These are phyloP conservation scores for Panicum hallii DNA, from an alignment of 202 grass and related monocot genomes.

Conservation along the genomic window DNA sequence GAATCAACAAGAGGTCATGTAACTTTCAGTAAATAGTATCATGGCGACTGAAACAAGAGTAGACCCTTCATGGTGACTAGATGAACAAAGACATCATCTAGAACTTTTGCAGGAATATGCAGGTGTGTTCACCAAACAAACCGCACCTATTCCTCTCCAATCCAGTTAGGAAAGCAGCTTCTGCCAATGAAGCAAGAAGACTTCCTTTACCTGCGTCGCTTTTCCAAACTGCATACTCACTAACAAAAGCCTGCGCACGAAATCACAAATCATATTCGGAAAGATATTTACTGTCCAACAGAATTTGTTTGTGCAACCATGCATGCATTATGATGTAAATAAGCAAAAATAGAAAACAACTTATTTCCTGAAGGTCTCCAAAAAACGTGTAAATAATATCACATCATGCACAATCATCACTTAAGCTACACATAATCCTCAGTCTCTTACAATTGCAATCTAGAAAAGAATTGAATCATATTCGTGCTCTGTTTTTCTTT, in stretches of 20 bases:
- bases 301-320: not conserved
- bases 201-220: conserved; percentile 60
- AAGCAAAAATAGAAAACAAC: not conserved
- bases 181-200: conserved; percentile 73
- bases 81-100: not conserved
- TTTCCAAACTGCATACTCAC: conserved; percentile 68
- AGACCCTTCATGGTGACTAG: not conserved
- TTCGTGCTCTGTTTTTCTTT: not conserved
- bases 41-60: not conserved
- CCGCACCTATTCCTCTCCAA: conserved; percentile 64
- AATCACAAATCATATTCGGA: not conserved
- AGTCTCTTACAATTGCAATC: not conserved
- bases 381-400: conserved; percentile 4
- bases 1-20: conserved; percentile 36
- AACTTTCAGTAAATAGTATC: not conserved
- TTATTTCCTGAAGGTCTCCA: not conserved
- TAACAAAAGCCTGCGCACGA: conserved; percentile 63
- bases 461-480: conserved; percentile 34
- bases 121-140: not conserved
- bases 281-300: not conserved
- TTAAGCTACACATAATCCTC: not conserved
- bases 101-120: not conserved
- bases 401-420: not conserved
- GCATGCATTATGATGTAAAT: not conserved
- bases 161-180: conserved; percentile 69